Base-by-base conservation (phyloP, 1,284 basidiomycete species). In the Leucocoprinus gongylophorus region DNA sequence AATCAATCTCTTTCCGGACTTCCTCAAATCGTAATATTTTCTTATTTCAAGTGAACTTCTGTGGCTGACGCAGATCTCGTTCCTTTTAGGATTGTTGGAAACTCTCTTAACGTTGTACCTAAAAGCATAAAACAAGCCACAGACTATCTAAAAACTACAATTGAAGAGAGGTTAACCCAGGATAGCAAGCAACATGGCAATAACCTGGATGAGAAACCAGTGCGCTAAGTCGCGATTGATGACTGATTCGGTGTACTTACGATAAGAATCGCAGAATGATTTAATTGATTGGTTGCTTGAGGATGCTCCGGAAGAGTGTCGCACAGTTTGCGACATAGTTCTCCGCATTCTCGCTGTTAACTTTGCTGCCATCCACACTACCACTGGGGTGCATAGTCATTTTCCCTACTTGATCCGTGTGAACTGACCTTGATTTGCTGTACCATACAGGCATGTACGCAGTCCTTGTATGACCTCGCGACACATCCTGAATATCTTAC, bases 21-120 rank as follows among this genome's bases (percentile, higher is more conserved):
- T 71, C 44, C 45, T 76, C 35, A 68, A 68, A 54, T 68, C 70
- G 74, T 78, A 51, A 41, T 15, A n/a, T 33, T n/a, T 17, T 13
- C 6, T 37, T 17, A 4, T n/a, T 4, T n/a, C 4, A 4, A 35
- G 7, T 74, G 74, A 75, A 0, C 74, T 73, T 70, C 71, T 74
- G 56, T 57, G 54, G 64, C 71, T 3, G 62, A 71, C 59, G 60
- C 46, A 72, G 73, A 51, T 51, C 76, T 6, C 75, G 78, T 55
- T 74, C 54, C n/a, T 39, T 18, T 18, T 44, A 70, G 67, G 10
- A 44, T 66, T 12, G 57, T 64, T 18, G 66, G 63, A 0, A 57
- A 54, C 0, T 41, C 63, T 17, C 47, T 68, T 5, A 62, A 61
- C 8, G 59, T 58, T 4, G 52, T 64, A 15, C 59, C 59, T 32